Conservation (phyloP, 2,329 filamentous ascomycete genomes). For the Ceratocystis cubensis region DNA sequence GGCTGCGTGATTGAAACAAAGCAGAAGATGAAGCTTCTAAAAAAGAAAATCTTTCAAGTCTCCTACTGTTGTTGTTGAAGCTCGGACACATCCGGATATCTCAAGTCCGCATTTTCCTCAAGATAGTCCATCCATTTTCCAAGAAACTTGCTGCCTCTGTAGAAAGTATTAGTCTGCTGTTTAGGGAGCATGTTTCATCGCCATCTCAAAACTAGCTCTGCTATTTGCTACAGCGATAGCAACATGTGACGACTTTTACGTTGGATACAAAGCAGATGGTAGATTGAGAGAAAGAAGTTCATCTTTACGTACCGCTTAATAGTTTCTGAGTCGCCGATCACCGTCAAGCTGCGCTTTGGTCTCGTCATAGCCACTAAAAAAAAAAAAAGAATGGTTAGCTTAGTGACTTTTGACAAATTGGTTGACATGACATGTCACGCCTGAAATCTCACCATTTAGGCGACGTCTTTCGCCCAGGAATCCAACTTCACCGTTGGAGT, state of each 20-base stretch:
- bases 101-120: constrained; percentile 77
- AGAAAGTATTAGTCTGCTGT: constrained; percentile 11
- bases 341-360: constrained; percentile 75
- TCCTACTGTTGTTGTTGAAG: constrained; percentile 23
- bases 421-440: not conserved
- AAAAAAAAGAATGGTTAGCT: constrained; percentile 30
- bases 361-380: constrained; percentile 90
- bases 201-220: not conserved
- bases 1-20: not conserved
- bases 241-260: not conserved
- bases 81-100: constrained; percentile 61
- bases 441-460: constrained; percentile 60
- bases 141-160: constrained; percentile 71
- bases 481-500: constrained; percentile 73
- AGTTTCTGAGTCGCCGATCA: constrained; percentile 91
- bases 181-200: not conserved
- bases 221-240: not conserved
- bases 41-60: not conserved
- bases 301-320: constrained; percentile 59
- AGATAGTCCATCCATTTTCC: constrained; percentile 84
- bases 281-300: not conserved
- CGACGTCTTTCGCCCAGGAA: constrained; percentile 86
- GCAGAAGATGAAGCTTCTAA: not conserved
- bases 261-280: not conserved
- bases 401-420: not conserved